phyloP scores from a whole-genome alignment of 345 rosid species.

The Populus nigra region DNA sequence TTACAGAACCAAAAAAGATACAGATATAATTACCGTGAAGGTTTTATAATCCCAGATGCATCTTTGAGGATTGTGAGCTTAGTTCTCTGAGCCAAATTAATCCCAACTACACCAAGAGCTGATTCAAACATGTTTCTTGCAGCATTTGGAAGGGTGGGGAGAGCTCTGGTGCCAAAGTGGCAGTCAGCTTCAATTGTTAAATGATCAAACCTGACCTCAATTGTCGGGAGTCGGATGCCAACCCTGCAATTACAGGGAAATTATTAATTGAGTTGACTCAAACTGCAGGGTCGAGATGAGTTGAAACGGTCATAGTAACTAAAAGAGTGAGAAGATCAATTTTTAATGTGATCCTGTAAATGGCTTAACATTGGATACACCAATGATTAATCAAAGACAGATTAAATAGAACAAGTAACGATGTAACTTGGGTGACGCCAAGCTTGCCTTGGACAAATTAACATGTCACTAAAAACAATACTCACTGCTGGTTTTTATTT shows the following conservation, averaged over 20 bases:
- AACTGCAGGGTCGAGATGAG: not conserved
- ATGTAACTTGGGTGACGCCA: not conserved
- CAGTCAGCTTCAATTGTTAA: slow-evolving; percentile 72
- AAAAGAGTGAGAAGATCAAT: not conserved
- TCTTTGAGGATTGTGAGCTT: slow-evolving; percentile 80
- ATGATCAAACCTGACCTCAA: slow-evolving; percentile 70
- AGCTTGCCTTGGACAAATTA: not conserved
- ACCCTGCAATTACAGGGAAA: slow-evolving; percentile 46
- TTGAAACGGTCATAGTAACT: not conserved
- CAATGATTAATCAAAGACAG: not conserved
- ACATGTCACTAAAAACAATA: not conserved
- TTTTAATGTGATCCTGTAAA: not conserved
- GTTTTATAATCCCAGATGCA: slow-evolving; percentile 67
- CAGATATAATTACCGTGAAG: slow-evolving; percentile 46
- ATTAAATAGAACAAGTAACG: not conserved
- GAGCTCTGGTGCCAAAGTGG: slow-evolving; percentile 71
- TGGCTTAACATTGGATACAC: not conserved
- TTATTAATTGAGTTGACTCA: not conserved
- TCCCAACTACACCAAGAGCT: slow-evolving; percentile 51
- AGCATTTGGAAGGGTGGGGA: slow-evolving; percentile 71
- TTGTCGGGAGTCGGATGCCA: slow-evolving; percentile 73
- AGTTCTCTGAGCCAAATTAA: slow-evolving; percentile 54
- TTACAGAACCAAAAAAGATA: not conserved
- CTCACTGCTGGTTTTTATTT: no score
- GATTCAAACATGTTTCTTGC: slow-evolving; percentile 70